A percentile compares a stretch with the other conserved stretches of the same genome.
Conservation (phyloP, 257 asterid genomes). For the Solanum bulbocastanum region DNA sequence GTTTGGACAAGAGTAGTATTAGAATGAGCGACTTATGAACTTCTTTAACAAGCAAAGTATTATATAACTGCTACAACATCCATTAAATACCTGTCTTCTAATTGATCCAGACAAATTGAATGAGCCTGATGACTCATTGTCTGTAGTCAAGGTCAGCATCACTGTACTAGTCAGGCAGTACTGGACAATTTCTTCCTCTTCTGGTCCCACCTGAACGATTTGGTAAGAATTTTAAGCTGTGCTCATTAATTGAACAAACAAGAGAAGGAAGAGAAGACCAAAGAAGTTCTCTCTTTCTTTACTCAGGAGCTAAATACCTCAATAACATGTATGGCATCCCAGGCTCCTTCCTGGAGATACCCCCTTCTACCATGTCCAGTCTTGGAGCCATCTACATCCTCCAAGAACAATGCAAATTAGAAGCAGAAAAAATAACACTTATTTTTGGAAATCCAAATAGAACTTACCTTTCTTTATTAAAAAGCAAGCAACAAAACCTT, state of each 20-base stretch:
- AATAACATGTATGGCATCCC: constrained; percentile 99
- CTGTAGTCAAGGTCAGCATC: constrained; percentile 91
- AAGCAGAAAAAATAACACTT: not conserved
- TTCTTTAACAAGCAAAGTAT: not conserved
- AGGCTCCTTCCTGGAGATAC: constrained; percentile 83
- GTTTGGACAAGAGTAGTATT: not conserved
- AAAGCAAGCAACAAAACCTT: constrained; percentile 88
- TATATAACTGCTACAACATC: not conserved
- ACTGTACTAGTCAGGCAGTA: constrained; percentile 92
- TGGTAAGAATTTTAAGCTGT: not conserved
- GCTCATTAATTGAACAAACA: not conserved
- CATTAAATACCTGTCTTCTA: constrained; percentile 76
- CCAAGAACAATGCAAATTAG: constrained; percentile 10
- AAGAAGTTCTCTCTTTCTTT: not conserved
- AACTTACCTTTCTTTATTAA: constrained; percentile 75
- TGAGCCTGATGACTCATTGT: constrained; percentile 71
- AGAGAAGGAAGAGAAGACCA: not conserved
- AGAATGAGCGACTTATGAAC: not conserved
- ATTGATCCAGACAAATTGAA: constrained; percentile 94
- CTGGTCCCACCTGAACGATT: constrained; percentile 55
- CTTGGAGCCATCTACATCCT: constrained; percentile 71
- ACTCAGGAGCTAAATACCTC: constrained; percentile 43
- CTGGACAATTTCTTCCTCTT: constrained; percentile 67
- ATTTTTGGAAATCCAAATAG: not conserved
- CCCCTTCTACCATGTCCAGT: constrained; percentile 88